These are phyloP conservation scores for Auricularia cornea DNA, from an alignment of 768 basidiomycete species.

Conservation along the genomic window DNA sequence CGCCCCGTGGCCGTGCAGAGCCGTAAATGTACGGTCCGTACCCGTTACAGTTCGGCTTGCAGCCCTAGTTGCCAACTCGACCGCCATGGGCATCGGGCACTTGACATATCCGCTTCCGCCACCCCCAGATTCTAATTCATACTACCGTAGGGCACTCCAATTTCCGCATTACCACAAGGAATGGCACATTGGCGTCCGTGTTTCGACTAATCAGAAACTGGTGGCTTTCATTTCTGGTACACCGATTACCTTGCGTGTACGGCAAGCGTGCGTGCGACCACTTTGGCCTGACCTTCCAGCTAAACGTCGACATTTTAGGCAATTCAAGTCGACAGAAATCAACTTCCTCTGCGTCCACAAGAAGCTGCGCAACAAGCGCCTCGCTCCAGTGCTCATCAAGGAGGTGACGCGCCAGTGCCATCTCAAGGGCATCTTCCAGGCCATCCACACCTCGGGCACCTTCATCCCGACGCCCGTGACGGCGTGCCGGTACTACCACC, in stretches of 20 bases:
- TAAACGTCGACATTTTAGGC: conserved; percentile 31
- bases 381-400: conserved; percentile 94
- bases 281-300: not conserved
- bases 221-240: conserved; percentile 96
- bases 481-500: conserved; percentile 79
- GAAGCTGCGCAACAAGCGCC: conserved; percentile 88
- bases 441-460: conserved; percentile 92
- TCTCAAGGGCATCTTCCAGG: conserved; percentile 87
- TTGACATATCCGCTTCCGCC: too few relatives aligned
- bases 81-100: too few relatives aligned
- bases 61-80: too few relatives aligned
- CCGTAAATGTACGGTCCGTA: too few relatives aligned
- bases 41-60: too few relatives aligned
- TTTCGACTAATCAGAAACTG: conserved; percentile 81
- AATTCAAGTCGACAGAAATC: conserved; percentile 75
- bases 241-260: conserved; percentile 77
- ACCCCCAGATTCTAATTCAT: conserved; percentile 37
- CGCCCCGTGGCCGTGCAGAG: too few relatives aligned
- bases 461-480: conserved; percentile 91
- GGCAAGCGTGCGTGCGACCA: conserved; percentile 60
- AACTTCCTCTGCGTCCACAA: conserved; percentile 98
- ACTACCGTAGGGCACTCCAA: conserved; percentile 54
- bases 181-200: conserved; percentile 95
- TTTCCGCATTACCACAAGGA: conserved; percentile 89
- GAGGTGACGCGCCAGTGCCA: conserved; percentile 92